These are phyloP conservation scores for Ogataea dorogensis DNA, from an alignment of 805 yeast genomes.

Conservation along the genomic window DNA sequence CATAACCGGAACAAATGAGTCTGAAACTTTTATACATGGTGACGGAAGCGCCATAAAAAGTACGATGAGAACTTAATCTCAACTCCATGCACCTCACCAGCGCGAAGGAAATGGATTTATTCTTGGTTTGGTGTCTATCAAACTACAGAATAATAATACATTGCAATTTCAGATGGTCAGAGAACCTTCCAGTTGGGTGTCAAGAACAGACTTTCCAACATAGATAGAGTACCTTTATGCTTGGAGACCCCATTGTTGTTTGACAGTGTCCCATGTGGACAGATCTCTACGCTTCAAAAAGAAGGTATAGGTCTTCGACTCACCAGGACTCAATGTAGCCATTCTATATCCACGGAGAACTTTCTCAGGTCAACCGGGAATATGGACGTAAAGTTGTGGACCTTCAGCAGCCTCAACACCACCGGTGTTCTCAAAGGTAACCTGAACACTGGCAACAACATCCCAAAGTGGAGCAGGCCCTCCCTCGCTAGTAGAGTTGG, in stretches of 20 bases:
- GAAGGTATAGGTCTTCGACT: slow-evolving; percentile 31
- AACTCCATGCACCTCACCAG: too few species aligned
- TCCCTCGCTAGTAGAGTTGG: slow-evolving; percentile 1
- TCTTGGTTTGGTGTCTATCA: too few species aligned
- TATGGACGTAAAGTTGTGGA: slow-evolving; percentile 44
- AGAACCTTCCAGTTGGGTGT: slow-evolving; percentile 16
- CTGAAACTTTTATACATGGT: too few species aligned
- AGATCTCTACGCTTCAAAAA: slow-evolving; percentile 41
- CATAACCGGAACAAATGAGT: too few species aligned
- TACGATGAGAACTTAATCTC: too few species aligned
- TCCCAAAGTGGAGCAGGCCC: slow-evolving; percentile 34
- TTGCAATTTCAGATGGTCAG: slow-evolving; percentile 8
- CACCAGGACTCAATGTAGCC: slow-evolving; percentile 37
- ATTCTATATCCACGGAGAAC: slow-evolving; percentile 44
- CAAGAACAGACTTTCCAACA: slow-evolving; percentile 29
- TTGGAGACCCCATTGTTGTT: slow-evolving; percentile 47
- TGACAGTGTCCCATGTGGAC: slow-evolving; percentile 41
- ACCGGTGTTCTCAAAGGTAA: slow-evolving; percentile 40
- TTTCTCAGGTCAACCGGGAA: slow-evolving; percentile 43
- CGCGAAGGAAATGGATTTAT: too few species aligned
- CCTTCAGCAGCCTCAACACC: slow-evolving; percentile 40
- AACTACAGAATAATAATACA: too few species aligned
- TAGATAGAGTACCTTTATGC: slow-evolving; percentile 42
- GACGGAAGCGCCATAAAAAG: too few species aligned
- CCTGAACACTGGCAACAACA: slow-evolving; percentile 37